Evolutionary conservation across 768 basidiomycete species (phyloP).

Genomic region (Suillus subluteus): DNA sequence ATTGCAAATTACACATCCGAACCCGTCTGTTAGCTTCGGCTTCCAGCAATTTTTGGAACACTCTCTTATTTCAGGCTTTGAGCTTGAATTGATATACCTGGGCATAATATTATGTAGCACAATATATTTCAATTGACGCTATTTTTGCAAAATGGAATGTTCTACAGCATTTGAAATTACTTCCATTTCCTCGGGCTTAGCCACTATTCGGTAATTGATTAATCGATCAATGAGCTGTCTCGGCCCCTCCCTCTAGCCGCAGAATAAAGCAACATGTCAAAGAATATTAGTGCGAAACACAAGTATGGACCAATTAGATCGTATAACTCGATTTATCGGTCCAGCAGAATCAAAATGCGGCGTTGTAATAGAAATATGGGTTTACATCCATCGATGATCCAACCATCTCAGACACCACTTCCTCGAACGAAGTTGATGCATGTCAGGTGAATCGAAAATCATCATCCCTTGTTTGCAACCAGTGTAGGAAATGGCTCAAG

Average conservation of each 20-base stretch:
- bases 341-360: no score
- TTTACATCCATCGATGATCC: no score
- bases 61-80: slow-evolving; percentile 12
- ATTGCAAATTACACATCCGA: slow-evolving; percentile 97
- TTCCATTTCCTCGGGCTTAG: no score
- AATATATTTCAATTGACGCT: background rate
- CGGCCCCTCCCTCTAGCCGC: no score
- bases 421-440: background rate
- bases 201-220: background rate
- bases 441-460: background rate
- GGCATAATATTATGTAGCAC: no score
- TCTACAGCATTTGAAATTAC: background rate
- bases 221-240: background rate
- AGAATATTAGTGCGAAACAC: no score
- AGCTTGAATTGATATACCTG: background rate
- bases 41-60: slow-evolving; percentile 90
- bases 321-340: no score
- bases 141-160: no score
- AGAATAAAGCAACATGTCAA: no score
- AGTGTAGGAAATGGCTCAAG: background rate
- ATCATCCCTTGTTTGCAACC: background rate
- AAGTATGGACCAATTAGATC: no score
- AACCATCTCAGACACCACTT: background rate
- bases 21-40: slow-evolving; percentile 89
- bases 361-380: no score